A percentile compares a stretch with the other conserved stretches of the same genome.
These are phyloP conservation scores for Plectosphaerella cucumerina DNA, from an alignment of 2,329 filamentous ascomycete species.

Conservation along the genomic window DNA sequence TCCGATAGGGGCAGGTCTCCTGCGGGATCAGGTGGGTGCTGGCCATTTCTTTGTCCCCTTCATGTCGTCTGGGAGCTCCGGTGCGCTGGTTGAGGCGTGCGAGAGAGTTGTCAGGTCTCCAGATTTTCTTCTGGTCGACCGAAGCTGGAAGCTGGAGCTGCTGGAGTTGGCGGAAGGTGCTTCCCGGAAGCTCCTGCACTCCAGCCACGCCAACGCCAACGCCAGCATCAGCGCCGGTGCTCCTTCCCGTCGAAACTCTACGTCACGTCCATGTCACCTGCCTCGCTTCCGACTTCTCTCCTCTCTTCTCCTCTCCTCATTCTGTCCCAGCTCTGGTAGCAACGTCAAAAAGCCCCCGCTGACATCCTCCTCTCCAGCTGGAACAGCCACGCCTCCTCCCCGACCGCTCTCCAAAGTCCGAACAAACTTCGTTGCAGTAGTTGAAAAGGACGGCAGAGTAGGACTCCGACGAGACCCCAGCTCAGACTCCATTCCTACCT, in stretches of 20 bases:
- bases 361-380: slow-evolving; percentile 6
- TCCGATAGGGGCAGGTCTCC: slow-evolving; percentile 65
- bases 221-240: background rate
- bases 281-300: background rate
- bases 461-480: slow-evolving; percentile 45
- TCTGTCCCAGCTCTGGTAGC: too few species aligned
- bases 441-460: slow-evolving; percentile 58
- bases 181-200: background rate
- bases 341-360: background rate
- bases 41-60: background rate
- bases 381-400: slow-evolving; percentile 21
- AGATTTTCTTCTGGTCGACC: too few species aligned
- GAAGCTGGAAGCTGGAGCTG: too few species aligned
- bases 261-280: background rate
- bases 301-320: background rate
- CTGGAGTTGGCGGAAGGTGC: background rate
- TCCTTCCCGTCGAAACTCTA: background rate
- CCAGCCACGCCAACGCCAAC: too few species aligned
- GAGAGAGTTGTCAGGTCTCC: too few species aligned
- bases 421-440: slow-evolving; percentile 68
- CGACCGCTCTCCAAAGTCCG: slow-evolving; percentile 71
- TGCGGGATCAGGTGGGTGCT: slow-evolving; percentile 38
- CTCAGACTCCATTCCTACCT: slow-evolving; percentile 29
- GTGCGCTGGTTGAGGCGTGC: too few species aligned
- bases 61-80: too few species aligned